phyloP scores from a whole-genome alignment of 2,329 filamentous ascomycete genomes.

The Purpureocillium lavendulum region DNA sequence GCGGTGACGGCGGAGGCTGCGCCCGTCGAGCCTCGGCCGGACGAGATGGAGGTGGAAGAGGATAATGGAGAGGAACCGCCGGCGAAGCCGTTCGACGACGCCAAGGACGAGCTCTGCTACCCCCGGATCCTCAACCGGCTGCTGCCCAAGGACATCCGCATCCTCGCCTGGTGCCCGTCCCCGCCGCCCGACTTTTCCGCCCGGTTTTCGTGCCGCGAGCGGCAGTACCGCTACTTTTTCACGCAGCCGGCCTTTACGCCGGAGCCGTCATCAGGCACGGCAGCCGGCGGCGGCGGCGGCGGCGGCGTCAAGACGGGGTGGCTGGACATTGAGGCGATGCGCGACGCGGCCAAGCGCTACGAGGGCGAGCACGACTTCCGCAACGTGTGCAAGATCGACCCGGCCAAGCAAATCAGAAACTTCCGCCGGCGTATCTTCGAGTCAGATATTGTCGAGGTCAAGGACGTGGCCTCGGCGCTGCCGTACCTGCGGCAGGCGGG shows the following conservation, averaged over 20 bases:
- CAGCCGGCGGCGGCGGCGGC: slow-evolving; percentile 8
- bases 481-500: slow-evolving; percentile 42
- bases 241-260: slow-evolving; percentile 84
- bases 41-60: slow-evolving; percentile 7
- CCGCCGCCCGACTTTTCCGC: slow-evolving; percentile 78
- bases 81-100: slow-evolving; percentile 50
- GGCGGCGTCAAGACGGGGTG: slow-evolving; percentile 53
- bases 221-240: slow-evolving; percentile 95
- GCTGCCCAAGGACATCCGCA: slow-evolving; percentile 79
- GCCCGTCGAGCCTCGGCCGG: slow-evolving; percentile 2
- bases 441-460: slow-evolving; percentile 67
- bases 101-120: slow-evolving; percentile 78
- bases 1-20: slow-evolving; percentile 9
- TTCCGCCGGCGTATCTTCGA: slow-evolving; percentile 74
- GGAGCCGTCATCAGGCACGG: slow-evolving; percentile 23
- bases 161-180: slow-evolving; percentile 86
- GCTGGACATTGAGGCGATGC: slow-evolving; percentile 85
- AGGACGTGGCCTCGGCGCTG: slow-evolving; percentile 42
- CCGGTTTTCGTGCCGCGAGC: slow-evolving; percentile 84
- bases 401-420: slow-evolving; percentile 79
- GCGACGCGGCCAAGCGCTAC: slow-evolving; percentile 67
- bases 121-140: slow-evolving; percentile 76
- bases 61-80: slow-evolving; percentile 9
- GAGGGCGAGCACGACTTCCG: slow-evolving; percentile 88
- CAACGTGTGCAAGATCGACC: slow-evolving; percentile 93